Evolutionary conservation across 2,329 filamentous ascomycete genomes (phyloP).

Genomic region (Blumeria hordei): DNA sequence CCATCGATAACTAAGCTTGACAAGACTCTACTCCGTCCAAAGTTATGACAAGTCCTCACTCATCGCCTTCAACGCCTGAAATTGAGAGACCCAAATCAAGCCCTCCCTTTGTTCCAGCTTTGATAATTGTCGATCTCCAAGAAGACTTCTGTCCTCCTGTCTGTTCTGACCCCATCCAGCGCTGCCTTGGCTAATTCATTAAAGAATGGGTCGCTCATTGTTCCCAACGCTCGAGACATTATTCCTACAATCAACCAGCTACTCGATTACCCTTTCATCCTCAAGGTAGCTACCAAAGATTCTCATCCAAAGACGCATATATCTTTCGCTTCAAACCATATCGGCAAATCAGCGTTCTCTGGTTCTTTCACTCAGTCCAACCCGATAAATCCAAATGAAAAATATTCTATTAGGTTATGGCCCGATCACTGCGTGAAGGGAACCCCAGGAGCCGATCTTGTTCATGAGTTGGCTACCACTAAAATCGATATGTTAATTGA

Average conservation of each 20-base stretch:
- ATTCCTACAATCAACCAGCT: constrained; percentile 50
- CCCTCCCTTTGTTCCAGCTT: constrained; percentile 24
- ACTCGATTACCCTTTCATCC: constrained; percentile 41
- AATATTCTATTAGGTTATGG: constrained; percentile 53
- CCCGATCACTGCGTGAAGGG: constrained; percentile 69
- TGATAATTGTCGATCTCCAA: constrained; percentile 69
- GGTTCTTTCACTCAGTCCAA: constrained; percentile 40
- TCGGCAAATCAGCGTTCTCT: constrained; percentile 39
- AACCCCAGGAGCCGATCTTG: constrained; percentile 46
- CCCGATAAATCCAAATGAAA: constrained; percentile 35
- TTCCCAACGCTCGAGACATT: constrained; percentile 48
- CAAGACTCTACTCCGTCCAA: too few species aligned
- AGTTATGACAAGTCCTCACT: too few species aligned
- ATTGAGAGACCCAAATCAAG: neutral
- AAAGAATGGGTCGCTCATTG: constrained; percentile 64
- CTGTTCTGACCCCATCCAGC: constrained; percentile 16
- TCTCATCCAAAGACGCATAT: constrained; percentile 66
- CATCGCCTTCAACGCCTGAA: too few species aligned
- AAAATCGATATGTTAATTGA: constrained; percentile 42
- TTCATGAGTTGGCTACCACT: constrained; percentile 40
- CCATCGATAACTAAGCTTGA: too few species aligned
- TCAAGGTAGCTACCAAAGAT: constrained; percentile 76
- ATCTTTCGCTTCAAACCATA: constrained; percentile 71
- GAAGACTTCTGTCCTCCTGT: constrained; percentile 89
- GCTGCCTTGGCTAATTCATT: constrained; percentile 1